Evolutionary conservation across 108 stramenopile species (phyloP).

Genomic region (Cyclotella kingstonii): DNA sequence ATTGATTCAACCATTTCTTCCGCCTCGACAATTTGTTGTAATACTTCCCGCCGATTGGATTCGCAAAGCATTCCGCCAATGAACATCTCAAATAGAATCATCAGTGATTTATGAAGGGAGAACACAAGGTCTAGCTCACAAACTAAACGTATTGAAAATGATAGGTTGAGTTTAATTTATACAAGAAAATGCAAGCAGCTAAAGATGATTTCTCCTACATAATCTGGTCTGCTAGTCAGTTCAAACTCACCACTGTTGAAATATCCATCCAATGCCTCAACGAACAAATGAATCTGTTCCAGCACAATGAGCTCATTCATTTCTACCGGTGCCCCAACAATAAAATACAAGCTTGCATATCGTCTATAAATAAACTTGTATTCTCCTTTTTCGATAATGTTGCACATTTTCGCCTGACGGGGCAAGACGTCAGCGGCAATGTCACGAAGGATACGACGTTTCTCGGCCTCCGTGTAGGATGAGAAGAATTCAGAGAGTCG

Average conservation of each 20-base stretch:
- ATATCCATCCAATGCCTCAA: constrained; percentile 96
- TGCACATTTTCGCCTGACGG: constrained; percentile 98
- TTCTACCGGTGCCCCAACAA: constrained; percentile 76
- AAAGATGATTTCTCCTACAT: not conserved
- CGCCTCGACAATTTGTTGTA: constrained; percentile 82
- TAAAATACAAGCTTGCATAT: constrained; percentile 87
- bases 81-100: constrained; percentile 94
- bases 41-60: constrained; percentile 75
- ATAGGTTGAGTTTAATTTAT: not conserved
- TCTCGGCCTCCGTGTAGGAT: constrained; percentile 81
- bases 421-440: constrained; percentile 90
- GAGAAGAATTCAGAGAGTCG: constrained; percentile 85
- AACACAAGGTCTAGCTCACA: constrained; percentile 98
- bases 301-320: constrained; percentile 86
- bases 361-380: constrained; percentile 91
- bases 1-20: constrained; percentile 84
- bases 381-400: constrained; percentile 96
- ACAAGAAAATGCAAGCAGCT: not conserved
- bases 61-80: constrained; percentile 92
- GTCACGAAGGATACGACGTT: constrained; percentile 90
- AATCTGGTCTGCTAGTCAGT: not conserved
- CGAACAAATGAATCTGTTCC: constrained; percentile 98
- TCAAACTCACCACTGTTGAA: constrained; percentile 79
- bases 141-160: constrained; percentile 28
- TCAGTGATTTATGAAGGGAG: constrained; percentile 93